phyloP scores from a whole-genome alignment of 208 protist genomes.

The Leptomonas pyrrhocoris region DNA sequence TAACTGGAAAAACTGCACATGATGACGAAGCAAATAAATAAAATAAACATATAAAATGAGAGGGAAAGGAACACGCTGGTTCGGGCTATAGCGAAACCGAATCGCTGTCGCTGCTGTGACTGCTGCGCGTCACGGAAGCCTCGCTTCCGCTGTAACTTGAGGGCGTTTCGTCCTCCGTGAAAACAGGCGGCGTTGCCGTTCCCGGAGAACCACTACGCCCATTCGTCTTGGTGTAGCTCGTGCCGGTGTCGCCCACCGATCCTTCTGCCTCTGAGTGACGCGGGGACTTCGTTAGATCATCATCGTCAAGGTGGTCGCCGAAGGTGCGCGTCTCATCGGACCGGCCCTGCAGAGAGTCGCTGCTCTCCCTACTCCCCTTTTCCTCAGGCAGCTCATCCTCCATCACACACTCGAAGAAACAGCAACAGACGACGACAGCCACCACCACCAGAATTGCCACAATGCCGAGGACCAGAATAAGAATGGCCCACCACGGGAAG shows the following conservation, averaged over 20 bases:
- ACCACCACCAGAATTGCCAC: constrained; percentile 4
- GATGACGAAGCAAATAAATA: too few relatives aligned
- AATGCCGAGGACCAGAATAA: constrained; percentile 11
- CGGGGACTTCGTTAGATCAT: too few relatives aligned
- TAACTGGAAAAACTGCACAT: too few relatives aligned
- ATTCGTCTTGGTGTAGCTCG: background rate
- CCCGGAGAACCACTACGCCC: background rate
- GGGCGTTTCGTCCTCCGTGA: background rate
- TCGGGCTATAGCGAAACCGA: too few relatives aligned
- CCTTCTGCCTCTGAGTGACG: background rate
- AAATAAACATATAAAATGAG: too few relatives aligned
- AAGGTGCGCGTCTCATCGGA: constrained; percentile 4
- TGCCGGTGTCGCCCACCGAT: background rate
- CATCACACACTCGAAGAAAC: constrained; percentile 11
- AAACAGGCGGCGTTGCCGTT: background rate
- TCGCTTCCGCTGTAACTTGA: background rate
- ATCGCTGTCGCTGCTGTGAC: background rate
- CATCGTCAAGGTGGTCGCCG: too few relatives aligned
- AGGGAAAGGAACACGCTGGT: too few relatives aligned
- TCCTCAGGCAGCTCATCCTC: constrained; percentile 3
- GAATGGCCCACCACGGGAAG: constrained; percentile 14
- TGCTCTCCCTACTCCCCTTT: background rate
- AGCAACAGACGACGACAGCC: background rate
- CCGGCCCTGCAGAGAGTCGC: background rate
- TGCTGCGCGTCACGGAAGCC: background rate